Evolutionary conservation across 140 eudicot species (phyloP).

Genomic region (Flaveria floridana): DNA sequence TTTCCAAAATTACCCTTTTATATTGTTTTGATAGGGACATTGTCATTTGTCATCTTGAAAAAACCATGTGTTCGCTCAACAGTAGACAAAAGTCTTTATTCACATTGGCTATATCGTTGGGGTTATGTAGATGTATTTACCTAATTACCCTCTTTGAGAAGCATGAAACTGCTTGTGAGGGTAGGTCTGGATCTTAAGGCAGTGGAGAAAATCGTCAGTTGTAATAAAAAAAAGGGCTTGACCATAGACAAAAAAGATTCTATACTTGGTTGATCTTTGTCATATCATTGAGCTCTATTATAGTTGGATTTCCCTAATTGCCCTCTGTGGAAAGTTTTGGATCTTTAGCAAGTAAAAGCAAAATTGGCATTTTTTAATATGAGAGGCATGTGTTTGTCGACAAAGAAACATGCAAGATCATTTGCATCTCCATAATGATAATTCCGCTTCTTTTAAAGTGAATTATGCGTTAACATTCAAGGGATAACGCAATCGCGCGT

Average conservation of each 20-base stretch:
- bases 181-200: not conserved
- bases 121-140: conserved; percentile 6
- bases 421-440: not conserved
- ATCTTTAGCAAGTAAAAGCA: conserved; percentile 1
- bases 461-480: not conserved
- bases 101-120: conserved; percentile 18
- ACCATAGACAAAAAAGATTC: conserved; percentile 19
- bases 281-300: conserved; percentile 2
- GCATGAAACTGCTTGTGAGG: not conserved
- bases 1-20: conserved; percentile 16
- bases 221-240: not conserved
- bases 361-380: conserved; percentile 21
- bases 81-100: conserved; percentile 16
- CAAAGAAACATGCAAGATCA: conserved; percentile 24
- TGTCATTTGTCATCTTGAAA: conserved; percentile 13
- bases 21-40: conserved; percentile 1
- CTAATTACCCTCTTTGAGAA: conserved; percentile 15
- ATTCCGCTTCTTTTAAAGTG: not conserved
- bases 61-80: not conserved
- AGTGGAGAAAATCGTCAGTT: not conserved
- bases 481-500: too few relatives aligned
- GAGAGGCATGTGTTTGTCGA: conserved; percentile 33
- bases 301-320: conserved; percentile 18
- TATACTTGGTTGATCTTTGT: conserved; percentile 8
- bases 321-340: not conserved